These are phyloP conservation scores for Fusarium euwallaceae DNA, from an alignment of 2,329 filamentous ascomycete species.

Conservation along the genomic window DNA sequence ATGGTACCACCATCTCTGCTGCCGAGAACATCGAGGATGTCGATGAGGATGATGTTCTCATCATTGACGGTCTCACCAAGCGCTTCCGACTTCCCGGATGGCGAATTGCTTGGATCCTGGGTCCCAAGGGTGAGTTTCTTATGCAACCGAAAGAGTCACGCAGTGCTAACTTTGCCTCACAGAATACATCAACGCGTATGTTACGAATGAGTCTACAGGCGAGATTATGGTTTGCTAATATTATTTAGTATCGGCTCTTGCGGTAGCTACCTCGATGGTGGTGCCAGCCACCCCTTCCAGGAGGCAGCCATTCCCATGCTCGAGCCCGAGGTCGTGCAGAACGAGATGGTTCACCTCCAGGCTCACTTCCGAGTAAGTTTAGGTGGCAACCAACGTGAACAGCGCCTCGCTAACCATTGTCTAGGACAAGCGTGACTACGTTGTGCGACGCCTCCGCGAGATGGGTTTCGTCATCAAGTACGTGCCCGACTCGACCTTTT, in stretches of 20 bases:
- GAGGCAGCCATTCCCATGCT: conserved; percentile 94
- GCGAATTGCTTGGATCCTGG: conserved; percentile 96
- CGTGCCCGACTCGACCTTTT: conserved; percentile 93
- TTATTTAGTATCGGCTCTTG: conserved; percentile 80
- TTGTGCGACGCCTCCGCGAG: conserved; percentile 80
- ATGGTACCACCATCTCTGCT: conserved; percentile 88
- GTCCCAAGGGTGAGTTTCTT: conserved; percentile 74
- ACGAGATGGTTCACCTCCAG: conserved; percentile 92
- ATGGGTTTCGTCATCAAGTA: conserved; percentile 91
- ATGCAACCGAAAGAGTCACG: not conserved
- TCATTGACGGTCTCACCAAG: conserved; percentile 97
- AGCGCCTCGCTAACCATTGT: conserved; percentile 34
- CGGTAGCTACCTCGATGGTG: conserved; percentile 93
- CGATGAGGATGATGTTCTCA: conserved; percentile 89
- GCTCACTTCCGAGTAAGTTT: conserved; percentile 79
- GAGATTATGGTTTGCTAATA: conserved; percentile 29
- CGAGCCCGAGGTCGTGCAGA: conserved; percentile 82
- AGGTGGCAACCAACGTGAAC: not conserved
- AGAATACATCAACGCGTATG: conserved; percentile 89
- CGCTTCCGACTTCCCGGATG: conserved; percentile 95
- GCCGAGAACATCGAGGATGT: conserved; percentile 93
- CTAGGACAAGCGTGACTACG: conserved; percentile 89
- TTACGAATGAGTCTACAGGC: conserved; percentile 13
- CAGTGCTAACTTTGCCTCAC: conserved; percentile 23
- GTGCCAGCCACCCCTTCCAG: conserved; percentile 95